These are phyloP conservation scores for Penicillium verhagenii DNA, from an alignment of 495 filamentous ascomycete species.

Conservation along the genomic window DNA sequence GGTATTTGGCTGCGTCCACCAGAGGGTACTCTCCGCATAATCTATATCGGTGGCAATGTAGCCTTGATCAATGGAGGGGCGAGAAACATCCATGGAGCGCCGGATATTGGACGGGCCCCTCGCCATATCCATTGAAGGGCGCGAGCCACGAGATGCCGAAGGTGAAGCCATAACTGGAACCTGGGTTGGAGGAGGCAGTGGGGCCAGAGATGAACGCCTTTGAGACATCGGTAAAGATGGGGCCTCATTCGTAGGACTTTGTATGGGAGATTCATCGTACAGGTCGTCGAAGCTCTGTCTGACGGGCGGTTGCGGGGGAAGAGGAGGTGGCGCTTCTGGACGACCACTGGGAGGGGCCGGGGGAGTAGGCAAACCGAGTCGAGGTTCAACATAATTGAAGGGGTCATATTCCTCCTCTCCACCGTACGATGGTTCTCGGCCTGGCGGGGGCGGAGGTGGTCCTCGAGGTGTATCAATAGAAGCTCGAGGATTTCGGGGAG, in stretches of 20 bases:
- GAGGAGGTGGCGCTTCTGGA: conserved; percentile 31
- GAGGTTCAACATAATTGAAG: conserved; percentile 61
- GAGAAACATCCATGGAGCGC: conserved; percentile 70
- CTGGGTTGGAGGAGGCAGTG: conserved; percentile 29
- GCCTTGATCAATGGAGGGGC: conserved; percentile 68
- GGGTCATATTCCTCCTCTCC: conserved; percentile 71
- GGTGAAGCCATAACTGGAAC: conserved; percentile 46
- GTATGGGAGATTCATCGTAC: conserved; percentile 55
- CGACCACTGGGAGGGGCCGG: conserved; percentile 18
- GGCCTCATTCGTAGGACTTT: conserved; percentile 37
- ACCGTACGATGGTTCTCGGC: conserved; percentile 39
- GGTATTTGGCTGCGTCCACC: conserved; percentile 75
- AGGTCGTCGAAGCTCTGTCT: conserved; percentile 47
- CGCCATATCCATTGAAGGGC: conserved; percentile 70
- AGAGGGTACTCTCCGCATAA: conserved; percentile 64
- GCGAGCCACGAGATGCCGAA: conserved; percentile 42
- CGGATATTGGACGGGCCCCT: conserved; percentile 51
- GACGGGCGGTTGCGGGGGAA: conserved; percentile 30
- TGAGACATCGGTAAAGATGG: conserved; percentile 43
- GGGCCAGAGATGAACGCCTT: conserved; percentile 28
- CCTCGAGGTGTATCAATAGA: conserved; percentile 72
- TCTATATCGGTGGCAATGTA: conserved; percentile 88
- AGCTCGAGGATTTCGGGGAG: conserved; percentile 45
- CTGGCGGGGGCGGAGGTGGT: conserved; percentile 56
- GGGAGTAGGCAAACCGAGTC: conserved; percentile 33